Conservation (phyloP, 139 green algal genomes). For the Chlorella sorokiniana region DNA sequence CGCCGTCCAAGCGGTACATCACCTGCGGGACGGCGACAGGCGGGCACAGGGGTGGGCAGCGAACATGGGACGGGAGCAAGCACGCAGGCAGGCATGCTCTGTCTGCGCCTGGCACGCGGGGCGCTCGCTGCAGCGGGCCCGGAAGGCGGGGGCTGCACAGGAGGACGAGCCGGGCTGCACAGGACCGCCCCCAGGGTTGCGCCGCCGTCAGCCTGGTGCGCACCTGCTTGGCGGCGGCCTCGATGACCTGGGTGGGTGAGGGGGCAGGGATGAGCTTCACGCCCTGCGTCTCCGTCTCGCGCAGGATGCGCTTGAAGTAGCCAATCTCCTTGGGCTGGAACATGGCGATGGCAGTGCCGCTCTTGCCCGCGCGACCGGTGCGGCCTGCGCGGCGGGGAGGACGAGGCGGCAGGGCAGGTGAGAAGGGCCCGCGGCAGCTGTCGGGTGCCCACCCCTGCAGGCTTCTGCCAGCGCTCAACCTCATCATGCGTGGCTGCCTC, state of each 20-base stretch:
- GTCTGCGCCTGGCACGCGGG: background rate
- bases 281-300: constrained; percentile 54
- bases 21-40: constrained; percentile 54
- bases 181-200: too few species aligned
- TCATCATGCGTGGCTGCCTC: too few species aligned
- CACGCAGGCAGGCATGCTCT: background rate
- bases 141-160: too few species aligned
- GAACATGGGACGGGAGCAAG: too few species aligned
- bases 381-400: constrained; percentile 46
- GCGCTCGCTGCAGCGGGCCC: background rate
- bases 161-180: too few species aligned
- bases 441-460: too few species aligned
- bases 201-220: too few species aligned
- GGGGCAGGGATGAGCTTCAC: constrained; percentile 61
- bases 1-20: constrained; percentile 71
- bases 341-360: constrained; percentile 86
- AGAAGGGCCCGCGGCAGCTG: too few species aligned
- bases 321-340: constrained; percentile 63
- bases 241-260: constrained; percentile 63
- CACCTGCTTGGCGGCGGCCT: constrained; percentile 57
- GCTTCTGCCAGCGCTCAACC: too few species aligned
- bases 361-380: constrained; percentile 74
- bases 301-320: constrained; percentile 70
- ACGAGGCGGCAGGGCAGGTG: background rate
- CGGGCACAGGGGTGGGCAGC: too few species aligned